Evolutionary conservation across 2,329 filamentous ascomycete species (phyloP).

Genomic region (Xylariaceae sp.): DNA sequence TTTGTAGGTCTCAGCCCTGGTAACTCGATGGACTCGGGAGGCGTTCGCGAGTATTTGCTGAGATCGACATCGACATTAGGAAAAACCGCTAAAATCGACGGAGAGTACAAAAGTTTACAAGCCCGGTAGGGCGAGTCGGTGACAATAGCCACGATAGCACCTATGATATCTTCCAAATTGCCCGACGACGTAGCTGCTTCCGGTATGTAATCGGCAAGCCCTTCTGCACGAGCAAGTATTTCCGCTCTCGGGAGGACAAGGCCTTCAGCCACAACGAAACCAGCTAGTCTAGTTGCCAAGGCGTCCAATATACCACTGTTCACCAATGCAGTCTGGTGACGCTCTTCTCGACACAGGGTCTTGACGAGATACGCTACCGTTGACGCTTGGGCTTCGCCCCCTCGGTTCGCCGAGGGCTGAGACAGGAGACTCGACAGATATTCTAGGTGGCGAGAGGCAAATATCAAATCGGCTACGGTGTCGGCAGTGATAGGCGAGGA

Average conservation of each 20-base stretch:
- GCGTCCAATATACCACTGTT: slow-evolving; percentile 73
- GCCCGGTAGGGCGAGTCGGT: slow-evolving; percentile 75
- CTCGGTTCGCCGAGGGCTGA: slow-evolving; percentile 47
- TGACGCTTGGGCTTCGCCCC: slow-evolving; percentile 57
- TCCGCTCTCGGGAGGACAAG: slow-evolving; percentile 65
- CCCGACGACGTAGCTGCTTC: slow-evolving; percentile 54
- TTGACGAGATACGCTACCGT: slow-evolving; percentile 55
- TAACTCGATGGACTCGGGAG: slow-evolving; percentile 50
- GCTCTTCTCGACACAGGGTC: slow-evolving; percentile 62
- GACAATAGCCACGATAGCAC: slow-evolving; percentile 73
- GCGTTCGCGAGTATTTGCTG: slow-evolving; percentile 42
- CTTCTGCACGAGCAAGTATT: slow-evolving; percentile 47
- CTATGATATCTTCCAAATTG: slow-evolving; percentile 65
- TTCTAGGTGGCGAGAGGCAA: slow-evolving; percentile 56
- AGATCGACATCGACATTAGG: slow-evolving; percentile 53
- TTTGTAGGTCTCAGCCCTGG: slow-evolving; percentile 44
- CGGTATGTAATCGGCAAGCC: slow-evolving; percentile 55
- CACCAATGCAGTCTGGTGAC: slow-evolving; percentile 67
- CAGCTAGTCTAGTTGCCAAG: slow-evolving; percentile 68
- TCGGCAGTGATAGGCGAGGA: slow-evolving; percentile 43
- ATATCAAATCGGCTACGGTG: slow-evolving; percentile 60
- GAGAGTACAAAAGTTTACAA: slow-evolving; percentile 65
- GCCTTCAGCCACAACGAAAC: slow-evolving; percentile 63
- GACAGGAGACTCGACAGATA: slow-evolving; percentile 63
- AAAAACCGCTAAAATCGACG: slow-evolving; percentile 65